Conservation (phyloP, 2,329 filamentous ascomycete species). For the Colletotrichum salicis region DNA sequence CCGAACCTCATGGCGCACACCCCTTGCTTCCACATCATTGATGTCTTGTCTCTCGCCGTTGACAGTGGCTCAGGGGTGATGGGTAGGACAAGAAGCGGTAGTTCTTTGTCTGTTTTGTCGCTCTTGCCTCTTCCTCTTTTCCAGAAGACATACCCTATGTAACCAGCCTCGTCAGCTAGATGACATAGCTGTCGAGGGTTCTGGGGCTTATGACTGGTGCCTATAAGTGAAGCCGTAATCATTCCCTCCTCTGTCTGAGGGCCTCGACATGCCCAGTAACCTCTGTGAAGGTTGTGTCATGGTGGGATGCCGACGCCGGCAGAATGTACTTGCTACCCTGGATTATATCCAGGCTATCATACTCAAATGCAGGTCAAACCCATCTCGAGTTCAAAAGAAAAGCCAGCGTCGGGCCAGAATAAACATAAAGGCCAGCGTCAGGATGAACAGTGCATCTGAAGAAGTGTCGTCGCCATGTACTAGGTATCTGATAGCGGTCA, state of each 20-base stretch:
- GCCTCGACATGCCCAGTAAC: background rate
- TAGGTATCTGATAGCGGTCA: background rate
- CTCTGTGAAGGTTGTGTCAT: background rate
- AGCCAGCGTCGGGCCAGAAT: background rate
- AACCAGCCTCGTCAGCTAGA: background rate
- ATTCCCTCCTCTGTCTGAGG: background rate
- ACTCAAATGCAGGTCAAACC: background rate
- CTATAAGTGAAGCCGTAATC: background rate
- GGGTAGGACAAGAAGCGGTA: background rate
- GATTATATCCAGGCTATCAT: background rate
- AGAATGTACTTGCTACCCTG: background rate
- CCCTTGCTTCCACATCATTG: background rate
- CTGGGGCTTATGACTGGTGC: background rate
- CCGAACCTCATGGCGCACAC: background rate
- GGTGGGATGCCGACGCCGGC: background rate
- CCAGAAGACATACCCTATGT: background rate
- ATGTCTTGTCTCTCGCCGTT: background rate
- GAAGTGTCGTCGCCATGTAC: background rate
- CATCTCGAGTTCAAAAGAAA: background rate
- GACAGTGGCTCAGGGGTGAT: slow-evolving; percentile 3
- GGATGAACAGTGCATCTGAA: background rate
- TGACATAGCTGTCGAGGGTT: background rate
- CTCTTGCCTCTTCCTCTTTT: background rate
- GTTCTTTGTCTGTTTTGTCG: slow-evolving; percentile 2
- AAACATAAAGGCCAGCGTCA: background rate